phyloP scores from a whole-genome alignment of 2,329 filamentous ascomycete genomes.

The Colletotrichum musae region DNA sequence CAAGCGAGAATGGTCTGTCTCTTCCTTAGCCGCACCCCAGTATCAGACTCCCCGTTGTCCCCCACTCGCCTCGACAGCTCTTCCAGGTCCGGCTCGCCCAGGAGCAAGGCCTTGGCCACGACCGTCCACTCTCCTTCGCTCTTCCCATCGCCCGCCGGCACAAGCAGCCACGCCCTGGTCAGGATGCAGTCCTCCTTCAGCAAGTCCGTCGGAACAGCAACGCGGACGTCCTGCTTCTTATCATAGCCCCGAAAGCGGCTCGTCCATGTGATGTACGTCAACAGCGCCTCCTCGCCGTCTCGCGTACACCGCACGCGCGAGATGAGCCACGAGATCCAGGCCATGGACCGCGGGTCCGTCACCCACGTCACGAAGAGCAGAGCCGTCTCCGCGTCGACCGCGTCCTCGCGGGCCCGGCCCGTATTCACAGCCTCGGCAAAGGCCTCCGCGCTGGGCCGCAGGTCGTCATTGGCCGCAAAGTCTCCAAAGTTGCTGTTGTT shows the following conservation, averaged over 20 bases:
- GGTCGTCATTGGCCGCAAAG: slow-evolving; percentile 4
- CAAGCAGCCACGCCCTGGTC: slow-evolving; percentile 24
- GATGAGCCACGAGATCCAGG: slow-evolving; percentile 14
- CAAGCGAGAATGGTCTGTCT: not conserved
- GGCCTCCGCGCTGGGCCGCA: not conserved
- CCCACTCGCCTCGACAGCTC: too few species aligned
- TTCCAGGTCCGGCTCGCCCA: not conserved
- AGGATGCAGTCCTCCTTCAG: slow-evolving; percentile 17
- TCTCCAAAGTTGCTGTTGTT: slow-evolving; percentile 25
- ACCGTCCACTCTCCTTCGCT: not conserved
- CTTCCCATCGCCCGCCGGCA: not conserved
- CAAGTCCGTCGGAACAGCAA: slow-evolving; percentile 18
- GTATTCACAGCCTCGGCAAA: not conserved
- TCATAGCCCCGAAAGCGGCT: not conserved
- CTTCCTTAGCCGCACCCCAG: not conserved
- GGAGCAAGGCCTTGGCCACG: slow-evolving; percentile 10
- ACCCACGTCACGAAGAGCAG: slow-evolving; percentile 17
- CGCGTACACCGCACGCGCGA: not conserved
- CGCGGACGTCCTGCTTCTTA: not conserved
- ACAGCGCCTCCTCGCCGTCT: not conserved
- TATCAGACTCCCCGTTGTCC: not conserved
- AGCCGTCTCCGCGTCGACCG: not conserved
- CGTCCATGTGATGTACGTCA: slow-evolving; percentile 8
- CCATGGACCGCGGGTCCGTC: slow-evolving; percentile 26
- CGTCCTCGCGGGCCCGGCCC: too few species aligned